Base-by-base conservation (phyloP, 495 filamentous ascomycete species). In the Clohesyomyces aquaticus region DNA sequence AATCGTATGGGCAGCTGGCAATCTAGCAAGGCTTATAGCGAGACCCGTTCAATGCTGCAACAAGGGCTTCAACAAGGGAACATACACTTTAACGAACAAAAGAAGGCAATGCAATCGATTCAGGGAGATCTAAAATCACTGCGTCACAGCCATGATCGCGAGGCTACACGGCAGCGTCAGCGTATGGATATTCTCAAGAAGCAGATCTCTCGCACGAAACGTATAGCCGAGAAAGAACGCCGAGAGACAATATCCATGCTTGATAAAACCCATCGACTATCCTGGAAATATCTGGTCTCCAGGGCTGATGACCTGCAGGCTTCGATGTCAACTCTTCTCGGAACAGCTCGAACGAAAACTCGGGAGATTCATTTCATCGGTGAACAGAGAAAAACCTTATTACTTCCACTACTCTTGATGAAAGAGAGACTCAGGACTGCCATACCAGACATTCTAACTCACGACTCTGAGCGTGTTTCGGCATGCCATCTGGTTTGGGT, bases 281-380 rank as follows among this genome's bases (percentile, higher is more conserved):
- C 9, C 35, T 41, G n/a, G n/a, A 41, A 41, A 47, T 47, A 6
- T n/a, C 43, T 6, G 19, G n/a, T 6, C 21, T 22, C 6, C 14
- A 18, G 43, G 21, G n/a, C 21, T 47, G 8, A 47, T 6, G 14
- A 47, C n/a, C n/a, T n/a, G n/a, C n/a, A n/a, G n/a, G n/a, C n/a
- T n/a, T n/a, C n/a, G n/a, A n/a, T n/a, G n/a, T n/a, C n/a, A 47
- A n/a, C 43, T 18, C 43, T n/a, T n/a, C 4, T 47, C 14, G n/a
- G n/a, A n/a, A 22, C n/a, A 22, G 43, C 43, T 4, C 4, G 16
- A 47, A 47, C 4, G 16, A 47, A 4, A 6, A 47, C 8, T 18
- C 43, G 43, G 8, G 43, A 47, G 43, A 47, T 47, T 18, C n/a
- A 47, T 6, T 47, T 47, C 43, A 18, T 47, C n/a, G 43, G 43